Evolutionary conservation across 768 basidiomycete species (phyloP), one percentile per base, ranked within the genome.

Genomic region (Boletus edulis): DNA sequence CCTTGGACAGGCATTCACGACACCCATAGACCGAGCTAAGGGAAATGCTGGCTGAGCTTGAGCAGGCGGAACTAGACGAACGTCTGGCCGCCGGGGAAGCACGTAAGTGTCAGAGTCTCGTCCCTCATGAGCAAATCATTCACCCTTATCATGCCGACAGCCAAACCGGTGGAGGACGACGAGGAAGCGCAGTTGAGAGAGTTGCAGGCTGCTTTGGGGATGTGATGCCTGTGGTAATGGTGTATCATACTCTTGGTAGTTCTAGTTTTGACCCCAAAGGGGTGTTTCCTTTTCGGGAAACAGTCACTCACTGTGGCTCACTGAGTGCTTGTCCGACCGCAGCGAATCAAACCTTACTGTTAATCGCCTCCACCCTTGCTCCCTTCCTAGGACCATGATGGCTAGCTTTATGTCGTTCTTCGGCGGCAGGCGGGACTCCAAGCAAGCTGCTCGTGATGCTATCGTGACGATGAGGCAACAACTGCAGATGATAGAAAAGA

Each of bases 401-500:
- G 77, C 85, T 15, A 76, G 84, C 35, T 75, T 90, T 52, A 91
- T 97, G 86, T 88, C 85, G 70, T 96, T 89, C 78, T 94, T 99
- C 71, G 88, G 87, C 13, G 86, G 88, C 47, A 81, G 85, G 60
- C 83, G 85, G 62, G 89, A 95, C 67, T 81, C 91, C 22, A 91
- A 90, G 73, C 85, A 89, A 73, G 78, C 86, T 27, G 87, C 96
- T 43, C 82, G 93, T 59, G 92, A 97, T 69, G 92, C 97, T 46
- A 99, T 99, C 71, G 89, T 98, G 56, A 81, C 81, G 43, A 79
- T 99, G 62, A 85, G 96, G 66, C 89, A 96, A 75, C 94, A 98
- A 71, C 81, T 98, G 58, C 84, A 92, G 74, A 89, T 96, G 86
- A 85, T 98, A 62, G 94, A 98, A 83, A 99, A 98, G 92, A 98